Evolutionary conservation across 139 green algal genomes (phyloP), one percentile per base, ranked within the genome.

Genomic region (Dunaliella sp.): DNA sequence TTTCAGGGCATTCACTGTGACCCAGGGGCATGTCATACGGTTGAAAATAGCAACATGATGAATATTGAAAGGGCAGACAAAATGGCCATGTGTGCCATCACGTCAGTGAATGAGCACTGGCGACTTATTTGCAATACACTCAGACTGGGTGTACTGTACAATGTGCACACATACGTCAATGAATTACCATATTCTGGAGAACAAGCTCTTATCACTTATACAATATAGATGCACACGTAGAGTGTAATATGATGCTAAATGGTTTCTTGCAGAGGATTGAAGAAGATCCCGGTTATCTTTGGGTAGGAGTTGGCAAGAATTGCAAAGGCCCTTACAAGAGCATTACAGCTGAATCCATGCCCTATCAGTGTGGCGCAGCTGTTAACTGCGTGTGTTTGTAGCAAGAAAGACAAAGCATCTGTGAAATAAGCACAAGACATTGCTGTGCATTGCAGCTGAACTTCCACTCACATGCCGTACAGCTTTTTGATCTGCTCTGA

Each of bases 391-490:
- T n/a, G n/a, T n/a, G n/a, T n/a, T n/a, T n/a, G n/a, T n/a, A 65
- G 7, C 48, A 7, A 65, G 7, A 65, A 65, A 7, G 48, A 65
- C 16, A 65, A 7, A 7, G 16, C 48, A 7, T 65, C 48, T 65
- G 48, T 16, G 7, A 65, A 16, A 65, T 65, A 26, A 16, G 7
- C 48, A 26, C 7, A 26, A 65, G 48, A 16, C 48, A n/a, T n/a
- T 65, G 16, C 16, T 65, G 48, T 65, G 48, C 48, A 65, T 16
- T 16, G 7, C 7, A 7, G 38, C 81, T 25, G 3, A 57, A 59
- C 7, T 2, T 35, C 1, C 37, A 84, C 86, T 85, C 77, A 89
- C 86, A 36, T 65, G 35, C 86, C n/a, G 36, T 83, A 89, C 0
- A 89, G 59, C 31, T 72, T 58, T 26, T 33, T 48, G 1, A 65